Evolutionary conservation across 345 rosid species (phyloP).

Genomic region (Lagerstroemia speciosa): DNA sequence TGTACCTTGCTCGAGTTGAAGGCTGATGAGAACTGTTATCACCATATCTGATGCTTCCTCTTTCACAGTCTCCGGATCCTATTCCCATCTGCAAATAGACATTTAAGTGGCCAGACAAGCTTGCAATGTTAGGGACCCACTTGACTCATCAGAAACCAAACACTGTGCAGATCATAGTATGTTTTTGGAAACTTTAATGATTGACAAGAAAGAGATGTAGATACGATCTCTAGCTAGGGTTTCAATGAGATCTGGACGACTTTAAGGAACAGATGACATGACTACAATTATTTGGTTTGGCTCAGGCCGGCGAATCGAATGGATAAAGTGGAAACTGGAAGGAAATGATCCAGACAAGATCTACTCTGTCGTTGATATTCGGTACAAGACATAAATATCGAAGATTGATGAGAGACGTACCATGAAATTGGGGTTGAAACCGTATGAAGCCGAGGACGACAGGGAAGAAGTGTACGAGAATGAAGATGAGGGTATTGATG

Average conservation of each 20-base stretch:
- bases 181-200: not conserved
- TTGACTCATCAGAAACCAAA: not conserved
- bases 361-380: not conserved
- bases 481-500: conserved; percentile 50
- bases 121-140: conserved; percentile 9
- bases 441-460: conserved; percentile 44
- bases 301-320: not conserved
- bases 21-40: conserved; percentile 6
- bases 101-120: conserved; percentile 4
- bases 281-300: not conserved
- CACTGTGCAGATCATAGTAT: not conserved
- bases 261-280: not conserved
- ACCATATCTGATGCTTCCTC: conserved; percentile 27
- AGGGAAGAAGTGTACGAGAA: conserved; percentile 35
- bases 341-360: not conserved
- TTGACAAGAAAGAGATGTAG: not conserved
- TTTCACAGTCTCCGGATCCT: conserved; percentile 39
- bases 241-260: not conserved
- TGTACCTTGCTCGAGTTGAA: conserved; percentile 41
- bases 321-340: not conserved
- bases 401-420: conserved; percentile 20
- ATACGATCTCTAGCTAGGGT: not conserved
- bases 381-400: not conserved
- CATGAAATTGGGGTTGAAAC: conserved; percentile 48
- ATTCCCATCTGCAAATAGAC: conserved; percentile 47